phyloP scores from a whole-genome alignment of 768 basidiomycete genomes.

The Pleurotus tuoliensis region DNA sequence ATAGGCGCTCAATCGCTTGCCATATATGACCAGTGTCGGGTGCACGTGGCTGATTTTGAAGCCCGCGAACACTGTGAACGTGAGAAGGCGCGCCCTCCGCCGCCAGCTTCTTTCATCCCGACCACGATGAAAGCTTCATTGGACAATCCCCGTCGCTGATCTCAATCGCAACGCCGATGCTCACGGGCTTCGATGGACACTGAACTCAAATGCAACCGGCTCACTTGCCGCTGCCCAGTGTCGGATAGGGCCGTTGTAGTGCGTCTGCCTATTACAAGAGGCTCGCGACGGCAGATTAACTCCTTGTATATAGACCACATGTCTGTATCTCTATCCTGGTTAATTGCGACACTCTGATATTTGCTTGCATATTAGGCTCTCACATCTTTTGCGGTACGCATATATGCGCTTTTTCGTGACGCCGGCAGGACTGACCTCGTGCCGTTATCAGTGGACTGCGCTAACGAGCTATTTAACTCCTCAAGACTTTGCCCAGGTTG shows the following conservation, averaged over 20 bases:
- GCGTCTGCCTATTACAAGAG: constrained; percentile 23
- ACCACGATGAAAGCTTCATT: not conserved
- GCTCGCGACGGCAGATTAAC: no score
- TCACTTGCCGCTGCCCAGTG: constrained; percentile 65
- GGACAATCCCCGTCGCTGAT: no score
- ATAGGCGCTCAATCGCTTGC: not conserved
- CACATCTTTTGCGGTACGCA: constrained; percentile 79
- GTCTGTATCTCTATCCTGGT: constrained; percentile 28
- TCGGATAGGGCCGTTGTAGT: constrained; percentile 85
- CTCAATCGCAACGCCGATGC: no score
- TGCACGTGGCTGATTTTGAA: not conserved
- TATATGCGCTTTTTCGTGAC: not conserved
- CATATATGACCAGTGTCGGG: not conserved
- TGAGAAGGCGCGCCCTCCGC: not conserved
- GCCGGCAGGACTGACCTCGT: no score
- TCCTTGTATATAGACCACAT: constrained; percentile 42
- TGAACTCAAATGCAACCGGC: constrained; percentile 75
- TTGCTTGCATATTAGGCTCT: constrained; percentile 48
- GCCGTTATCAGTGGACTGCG: constrained; percentile 62
- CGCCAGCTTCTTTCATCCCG: not conserved
- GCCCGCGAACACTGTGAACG: not conserved
- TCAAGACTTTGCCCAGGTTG: constrained; percentile 77
- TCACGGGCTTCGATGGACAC: constrained; percentile 50
- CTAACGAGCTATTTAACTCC: constrained; percentile 76
- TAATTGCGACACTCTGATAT: constrained; percentile 4